Evolutionary conservation across 352 stramenopile genomes (phyloP).

Genomic region (Elongisporangium prolatum): DNA sequence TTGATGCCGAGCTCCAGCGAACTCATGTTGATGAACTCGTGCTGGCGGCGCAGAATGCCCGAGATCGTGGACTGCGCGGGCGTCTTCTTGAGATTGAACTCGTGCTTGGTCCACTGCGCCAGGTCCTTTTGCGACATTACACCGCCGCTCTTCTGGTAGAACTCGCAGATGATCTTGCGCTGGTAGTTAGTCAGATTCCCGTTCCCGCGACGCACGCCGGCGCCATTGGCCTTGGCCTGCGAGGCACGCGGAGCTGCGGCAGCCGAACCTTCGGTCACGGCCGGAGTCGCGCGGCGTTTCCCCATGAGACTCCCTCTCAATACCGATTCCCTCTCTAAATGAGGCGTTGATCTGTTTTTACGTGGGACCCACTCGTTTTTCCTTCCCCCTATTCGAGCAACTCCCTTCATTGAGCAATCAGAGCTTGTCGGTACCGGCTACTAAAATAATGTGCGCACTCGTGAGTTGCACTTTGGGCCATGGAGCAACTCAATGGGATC

Average conservation of each 20-base stretch:
- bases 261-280: background rate
- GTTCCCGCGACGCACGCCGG: conserved; percentile 27
- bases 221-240: conserved; percentile 4
- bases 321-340: conserved; percentile 4
- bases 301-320: conserved; percentile 5
- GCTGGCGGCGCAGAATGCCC: conserved; percentile 72
- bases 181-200: conserved; percentile 83
- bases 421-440: background rate
- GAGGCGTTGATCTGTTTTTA: background rate
- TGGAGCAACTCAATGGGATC: background rate
- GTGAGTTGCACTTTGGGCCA: background rate
- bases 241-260: background rate
- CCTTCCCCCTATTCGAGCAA: background rate
- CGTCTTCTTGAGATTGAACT: conserved; percentile 80
- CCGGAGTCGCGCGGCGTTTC: conserved; percentile 5
- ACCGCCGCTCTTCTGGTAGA: conserved; percentile 72
- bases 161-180: conserved; percentile 81
- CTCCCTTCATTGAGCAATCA: background rate
- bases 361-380: background rate
- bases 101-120: conserved; percentile 83
- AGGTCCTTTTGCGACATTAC: conserved; percentile 87
- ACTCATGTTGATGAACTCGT: conserved; percentile 85
- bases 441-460: background rate
- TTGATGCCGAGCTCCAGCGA: conserved; percentile 77
- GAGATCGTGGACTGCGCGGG: conserved; percentile 82